Evolutionary conservation across 768 basidiomycete genomes (phyloP).

Genomic region (Termitomyces eurrhizus): DNA sequence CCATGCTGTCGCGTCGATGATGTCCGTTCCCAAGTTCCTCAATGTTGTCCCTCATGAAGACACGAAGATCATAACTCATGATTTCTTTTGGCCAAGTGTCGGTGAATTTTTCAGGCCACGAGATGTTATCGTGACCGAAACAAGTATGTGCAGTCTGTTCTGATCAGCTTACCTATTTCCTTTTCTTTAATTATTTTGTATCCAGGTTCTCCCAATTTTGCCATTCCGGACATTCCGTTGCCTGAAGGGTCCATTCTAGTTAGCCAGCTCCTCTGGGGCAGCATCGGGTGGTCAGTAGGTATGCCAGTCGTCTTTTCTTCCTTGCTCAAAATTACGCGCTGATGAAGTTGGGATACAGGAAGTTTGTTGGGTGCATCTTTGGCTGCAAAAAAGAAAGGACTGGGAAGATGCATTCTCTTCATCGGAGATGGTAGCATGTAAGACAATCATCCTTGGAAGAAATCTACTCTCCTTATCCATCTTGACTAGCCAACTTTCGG

Average conservation of each 20-base stretch:
- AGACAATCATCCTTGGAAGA: constrained; percentile 22
- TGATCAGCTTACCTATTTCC: background rate
- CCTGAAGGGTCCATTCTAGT: constrained; percentile 64
- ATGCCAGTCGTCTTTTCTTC: constrained; percentile 15
- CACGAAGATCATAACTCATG: constrained; percentile 60
- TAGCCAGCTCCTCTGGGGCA: constrained; percentile 85
- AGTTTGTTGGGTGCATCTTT: constrained; percentile 75
- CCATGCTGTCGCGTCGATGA: constrained; percentile 32
- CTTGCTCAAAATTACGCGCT: background rate
- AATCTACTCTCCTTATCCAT: background rate
- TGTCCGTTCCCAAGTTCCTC: constrained; percentile 43
- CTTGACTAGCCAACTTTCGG: constrained; percentile 57
- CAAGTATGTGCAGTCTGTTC: constrained; percentile 40
- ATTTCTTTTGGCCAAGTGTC: constrained; percentile 82
- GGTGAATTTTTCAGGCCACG: constrained; percentile 66
- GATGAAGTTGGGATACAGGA: constrained; percentile 26
- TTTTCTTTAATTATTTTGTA: background rate
- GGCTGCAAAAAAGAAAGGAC: constrained; percentile 61
- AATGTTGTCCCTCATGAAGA: constrained; percentile 45
- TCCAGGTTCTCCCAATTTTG: constrained; percentile 44
- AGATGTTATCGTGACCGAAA: constrained; percentile 86
- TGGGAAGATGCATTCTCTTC: constrained; percentile 76
- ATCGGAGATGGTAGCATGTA: constrained; percentile 82
- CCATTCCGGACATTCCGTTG: constrained; percentile 75
- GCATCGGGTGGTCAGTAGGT: constrained; percentile 88